phyloP scores from a whole-genome alignment of 805 yeast species.

The Saccharomyces eubayanus region DNA sequence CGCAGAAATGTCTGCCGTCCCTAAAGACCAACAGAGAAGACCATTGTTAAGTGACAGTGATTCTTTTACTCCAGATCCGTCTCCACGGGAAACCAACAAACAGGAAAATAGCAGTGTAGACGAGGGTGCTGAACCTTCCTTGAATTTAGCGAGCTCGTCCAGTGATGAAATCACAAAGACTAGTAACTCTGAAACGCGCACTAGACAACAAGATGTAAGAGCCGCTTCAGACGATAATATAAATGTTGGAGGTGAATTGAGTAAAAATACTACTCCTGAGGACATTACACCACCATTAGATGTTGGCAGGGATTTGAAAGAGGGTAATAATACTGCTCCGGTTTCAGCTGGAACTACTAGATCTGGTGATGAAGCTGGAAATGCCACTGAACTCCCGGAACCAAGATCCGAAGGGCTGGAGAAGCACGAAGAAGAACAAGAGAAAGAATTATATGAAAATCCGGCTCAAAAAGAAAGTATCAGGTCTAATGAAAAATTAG shows the following conservation, averaged over 20 bases:
- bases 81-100: neutral
- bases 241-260: neutral
- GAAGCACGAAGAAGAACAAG: neutral
- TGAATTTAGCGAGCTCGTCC: neutral
- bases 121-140: neutral
- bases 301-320: neutral
- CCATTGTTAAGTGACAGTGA: neutral
- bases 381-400: neutral
- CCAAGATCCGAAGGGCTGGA: neutral
- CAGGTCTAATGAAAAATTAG: neutral
- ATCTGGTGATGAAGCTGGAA: neutral
- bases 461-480: neutral
- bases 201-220: neutral
- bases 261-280: neutral
- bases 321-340: neutral
- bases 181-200: neutral
- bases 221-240: neutral
- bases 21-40: constrained; percentile 1
- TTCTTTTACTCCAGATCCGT: neutral
- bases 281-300: neutral
- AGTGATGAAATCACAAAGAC: neutral
- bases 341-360: neutral
- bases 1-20: neutral
- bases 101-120: neutral
- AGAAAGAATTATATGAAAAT: neutral